A percentile compares a stretch with the other conserved stretches of the same genome.
These are phyloP conservation scores for Fusarium marasasianum DNA, from an alignment of 2,329 filamentous ascomycete species.

Conservation along the genomic window DNA sequence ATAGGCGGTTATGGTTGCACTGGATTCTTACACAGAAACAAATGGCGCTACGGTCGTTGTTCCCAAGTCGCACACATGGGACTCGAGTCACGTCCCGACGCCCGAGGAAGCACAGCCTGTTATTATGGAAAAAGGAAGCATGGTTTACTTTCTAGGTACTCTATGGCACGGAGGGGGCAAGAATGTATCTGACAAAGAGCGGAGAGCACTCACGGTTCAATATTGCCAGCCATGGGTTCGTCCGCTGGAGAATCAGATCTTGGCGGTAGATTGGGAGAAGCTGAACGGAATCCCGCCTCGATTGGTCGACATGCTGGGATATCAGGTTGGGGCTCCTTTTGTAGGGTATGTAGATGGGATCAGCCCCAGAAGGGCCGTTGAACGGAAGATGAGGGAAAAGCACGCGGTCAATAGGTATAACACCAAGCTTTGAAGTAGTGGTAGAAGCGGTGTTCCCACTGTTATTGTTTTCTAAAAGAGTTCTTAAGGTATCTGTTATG, in stretches of 20 bases:
- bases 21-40: not conserved
- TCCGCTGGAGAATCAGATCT: not conserved
- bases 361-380: not conserved
- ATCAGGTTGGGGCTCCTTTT: not conserved
- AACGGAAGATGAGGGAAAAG: not conserved
- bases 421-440: not conserved
- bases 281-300: not conserved
- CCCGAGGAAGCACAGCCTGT: not conserved
- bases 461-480: rapidly evolving
- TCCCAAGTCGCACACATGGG: not conserved
- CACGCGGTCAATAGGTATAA: no score
- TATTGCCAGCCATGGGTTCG: not conserved
- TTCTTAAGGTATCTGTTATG: no score
- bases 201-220: not conserved
- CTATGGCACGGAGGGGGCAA: not conserved
- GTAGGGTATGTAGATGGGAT: not conserved
- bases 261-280: not conserved
- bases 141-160: not conserved
- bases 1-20: not conserved
- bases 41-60: not conserved
- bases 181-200: not conserved
- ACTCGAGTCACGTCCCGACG: not conserved
- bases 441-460: not conserved
- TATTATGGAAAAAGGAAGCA: not conserved
- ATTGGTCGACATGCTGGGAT: not conserved